A percentile compares a stretch with the other conserved stretches of the same genome.
These are phyloP conservation scores for Sabuloglossum arenarium DNA, from an alignment of 495 filamentous ascomycete species.

Conservation along the genomic window DNA sequence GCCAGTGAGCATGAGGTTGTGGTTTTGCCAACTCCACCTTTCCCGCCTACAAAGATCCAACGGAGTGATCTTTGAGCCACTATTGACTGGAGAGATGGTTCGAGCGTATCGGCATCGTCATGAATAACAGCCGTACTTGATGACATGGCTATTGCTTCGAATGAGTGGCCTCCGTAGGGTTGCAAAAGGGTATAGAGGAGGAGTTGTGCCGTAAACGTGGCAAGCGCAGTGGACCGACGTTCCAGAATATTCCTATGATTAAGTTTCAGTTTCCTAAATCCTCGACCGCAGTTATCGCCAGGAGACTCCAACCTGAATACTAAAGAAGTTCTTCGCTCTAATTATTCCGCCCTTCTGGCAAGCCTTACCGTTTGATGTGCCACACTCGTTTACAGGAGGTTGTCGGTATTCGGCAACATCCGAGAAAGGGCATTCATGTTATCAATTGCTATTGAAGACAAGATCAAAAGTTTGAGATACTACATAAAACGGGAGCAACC, in stretches of 20 bases:
- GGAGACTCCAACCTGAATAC: too few species aligned
- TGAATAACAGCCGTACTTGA: slow-evolving; percentile 33
- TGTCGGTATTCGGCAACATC: background rate
- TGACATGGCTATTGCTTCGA: slow-evolving; percentile 32
- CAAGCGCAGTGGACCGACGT: background rate
- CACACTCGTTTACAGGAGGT: background rate
- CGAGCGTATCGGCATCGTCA: slow-evolving; percentile 52
- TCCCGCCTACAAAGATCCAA: slow-evolving; percentile 98
- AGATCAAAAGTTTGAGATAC: background rate
- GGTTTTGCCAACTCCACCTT: slow-evolving; percentile 98
- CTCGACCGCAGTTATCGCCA: too few species aligned
- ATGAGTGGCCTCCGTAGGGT: slow-evolving; percentile 1
- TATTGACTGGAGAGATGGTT: slow-evolving; percentile 85
- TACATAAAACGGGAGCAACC: too few species aligned
- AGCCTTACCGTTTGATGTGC: background rate
- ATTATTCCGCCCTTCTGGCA: background rate
- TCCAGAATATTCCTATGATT: background rate
- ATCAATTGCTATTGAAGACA: background rate
- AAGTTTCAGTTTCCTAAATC: background rate
- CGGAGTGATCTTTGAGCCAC: slow-evolving; percentile 83
- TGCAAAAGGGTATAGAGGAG: background rate
- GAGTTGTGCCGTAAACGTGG: background rate
- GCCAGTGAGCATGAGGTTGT: slow-evolving; percentile 95
- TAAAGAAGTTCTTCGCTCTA: too few species aligned
- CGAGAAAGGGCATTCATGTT: background rate